Conservation (phyloP, 2,329 filamentous ascomycete genomes). For the Pseudogymnoascus sp. region DNA sequence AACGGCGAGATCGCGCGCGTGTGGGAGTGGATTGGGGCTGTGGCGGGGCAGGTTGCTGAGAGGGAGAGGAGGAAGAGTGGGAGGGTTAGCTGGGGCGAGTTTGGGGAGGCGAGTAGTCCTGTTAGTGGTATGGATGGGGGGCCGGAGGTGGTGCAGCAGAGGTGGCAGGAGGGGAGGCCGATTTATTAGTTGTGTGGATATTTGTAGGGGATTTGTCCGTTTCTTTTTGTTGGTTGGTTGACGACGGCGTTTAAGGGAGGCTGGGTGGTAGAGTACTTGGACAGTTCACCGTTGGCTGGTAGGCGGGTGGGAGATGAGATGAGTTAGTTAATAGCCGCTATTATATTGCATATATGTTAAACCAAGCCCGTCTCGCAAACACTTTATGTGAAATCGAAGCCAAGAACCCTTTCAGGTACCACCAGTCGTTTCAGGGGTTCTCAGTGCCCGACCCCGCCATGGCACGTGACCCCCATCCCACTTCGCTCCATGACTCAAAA, state of each 20-base stretch:
- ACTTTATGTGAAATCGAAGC: background rate
- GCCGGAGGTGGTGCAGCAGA: constrained; percentile 19
- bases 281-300: background rate
- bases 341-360: background rate
- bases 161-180: constrained; percentile 28
- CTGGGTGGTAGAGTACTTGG: background rate
- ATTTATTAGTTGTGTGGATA: constrained; percentile 22
- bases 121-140: constrained; percentile 22
- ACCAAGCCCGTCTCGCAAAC: background rate
- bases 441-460: background rate
- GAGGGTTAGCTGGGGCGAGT: constrained; percentile 33
- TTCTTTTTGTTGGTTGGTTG: background rate
- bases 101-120: constrained; percentile 21
- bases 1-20: constrained; percentile 60
- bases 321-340: background rate
- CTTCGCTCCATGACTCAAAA: constrained; percentile 4
- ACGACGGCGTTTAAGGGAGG: background rate
- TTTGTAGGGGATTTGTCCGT: background rate
- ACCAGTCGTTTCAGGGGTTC: background rate
- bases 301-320: background rate
- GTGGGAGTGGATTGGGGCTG: constrained; percentile 64
- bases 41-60: constrained; percentile 30
- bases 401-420: background rate
- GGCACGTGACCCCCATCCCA: background rate
- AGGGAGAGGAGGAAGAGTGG: constrained; percentile 40